These are phyloP conservation scores for Arthroderma sp. DNA, from an alignment of 2,329 filamentous ascomycete genomes.

Conservation along the genomic window DNA sequence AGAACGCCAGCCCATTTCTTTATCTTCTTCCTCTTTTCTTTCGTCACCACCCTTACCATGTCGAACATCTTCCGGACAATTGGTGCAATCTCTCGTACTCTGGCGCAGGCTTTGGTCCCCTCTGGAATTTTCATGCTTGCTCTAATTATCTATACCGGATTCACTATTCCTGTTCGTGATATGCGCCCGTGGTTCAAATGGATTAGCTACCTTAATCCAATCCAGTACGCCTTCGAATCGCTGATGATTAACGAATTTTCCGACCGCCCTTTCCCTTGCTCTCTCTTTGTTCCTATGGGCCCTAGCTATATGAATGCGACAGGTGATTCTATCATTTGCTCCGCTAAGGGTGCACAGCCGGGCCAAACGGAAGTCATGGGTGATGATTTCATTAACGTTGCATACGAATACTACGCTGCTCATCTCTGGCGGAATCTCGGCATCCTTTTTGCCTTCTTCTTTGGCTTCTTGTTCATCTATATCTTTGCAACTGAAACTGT, in stretches of 20 bases:
- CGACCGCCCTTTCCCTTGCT: slow-evolving; percentile 46
- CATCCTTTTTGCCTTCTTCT: slow-evolving; percentile 50
- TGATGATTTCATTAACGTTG: slow-evolving; percentile 42
- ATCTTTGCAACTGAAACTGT: slow-evolving; percentile 44
- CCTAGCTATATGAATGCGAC: slow-evolving; percentile 23
- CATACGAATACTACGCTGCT: slow-evolving; percentile 43
- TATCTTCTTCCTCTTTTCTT: slow-evolving; percentile 68
- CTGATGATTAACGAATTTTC: slow-evolving; percentile 77
- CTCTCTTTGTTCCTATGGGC: slow-evolving; percentile 31
- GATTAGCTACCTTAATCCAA: slow-evolving; percentile 69
- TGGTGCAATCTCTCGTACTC: slow-evolving; percentile 65
- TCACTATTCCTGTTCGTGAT: slow-evolving; percentile 38
- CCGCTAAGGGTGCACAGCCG: slow-evolving; percentile 42
- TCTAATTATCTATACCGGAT: slow-evolving; percentile 38
- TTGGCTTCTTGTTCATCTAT: slow-evolving; percentile 20
- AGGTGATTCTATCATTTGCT: slow-evolving; percentile 36
- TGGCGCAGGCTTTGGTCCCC: slow-evolving; percentile 48
- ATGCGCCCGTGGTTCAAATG: slow-evolving; percentile 74
- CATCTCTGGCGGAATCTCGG: slow-evolving; percentile 60
- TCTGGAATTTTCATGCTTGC: slow-evolving; percentile 37
- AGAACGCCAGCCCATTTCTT: slow-evolving; percentile 67
- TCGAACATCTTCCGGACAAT: slow-evolving; percentile 78
- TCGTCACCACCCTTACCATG: slow-evolving; percentile 62
- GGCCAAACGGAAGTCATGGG: slow-evolving; percentile 45
- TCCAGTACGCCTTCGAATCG: slow-evolving; percentile 68